These are phyloP conservation scores for Rhodosporidiobolus odoratus DNA, from an alignment of 768 basidiomycete species.

Conservation along the genomic window DNA sequence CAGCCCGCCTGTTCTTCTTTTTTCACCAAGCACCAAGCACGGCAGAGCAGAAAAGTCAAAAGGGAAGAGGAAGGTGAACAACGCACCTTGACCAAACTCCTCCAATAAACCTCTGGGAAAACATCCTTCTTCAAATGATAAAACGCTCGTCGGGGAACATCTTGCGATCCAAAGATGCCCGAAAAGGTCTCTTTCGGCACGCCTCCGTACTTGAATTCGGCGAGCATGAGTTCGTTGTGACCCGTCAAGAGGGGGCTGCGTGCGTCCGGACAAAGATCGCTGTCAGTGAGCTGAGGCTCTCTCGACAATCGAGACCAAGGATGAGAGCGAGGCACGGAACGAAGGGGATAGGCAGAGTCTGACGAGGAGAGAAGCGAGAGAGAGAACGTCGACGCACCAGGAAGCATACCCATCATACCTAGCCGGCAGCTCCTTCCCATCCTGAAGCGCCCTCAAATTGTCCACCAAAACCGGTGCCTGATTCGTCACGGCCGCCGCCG, in stretches of 20 bases:
- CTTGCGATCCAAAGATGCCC: slow-evolving; percentile 51
- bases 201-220: slow-evolving; percentile 89
- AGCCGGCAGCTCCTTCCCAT: slow-evolving; percentile 65
- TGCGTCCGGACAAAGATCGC: slow-evolving; percentile 51
- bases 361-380: neutral
- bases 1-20: too few relatives aligned
- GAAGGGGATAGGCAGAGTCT: slow-evolving; percentile 47
- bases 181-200: slow-evolving; percentile 82
- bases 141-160: slow-evolving; percentile 55
- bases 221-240: slow-evolving; percentile 56
- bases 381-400: slow-evolving; percentile 51
- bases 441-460: slow-evolving; percentile 71
- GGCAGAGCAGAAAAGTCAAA: too few relatives aligned
- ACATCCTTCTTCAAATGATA: slow-evolving; percentile 74
- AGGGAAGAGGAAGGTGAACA: neutral
- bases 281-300: too few relatives aligned
- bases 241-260: slow-evolving; percentile 44
- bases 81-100: neutral
- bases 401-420: slow-evolving; percentile 69
- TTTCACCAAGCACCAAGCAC: too few relatives aligned
- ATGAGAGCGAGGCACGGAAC: too few relatives aligned
- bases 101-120: neutral
- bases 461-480: slow-evolving; percentile 87
- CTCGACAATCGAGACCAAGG: too few relatives aligned
- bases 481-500: slow-evolving; percentile 84